A percentile compares a stretch with the other conserved stretches of the same genome.
Conservation (phyloP, 768 basidiomycete genomes). For the Saitozyma sp. region DNA sequence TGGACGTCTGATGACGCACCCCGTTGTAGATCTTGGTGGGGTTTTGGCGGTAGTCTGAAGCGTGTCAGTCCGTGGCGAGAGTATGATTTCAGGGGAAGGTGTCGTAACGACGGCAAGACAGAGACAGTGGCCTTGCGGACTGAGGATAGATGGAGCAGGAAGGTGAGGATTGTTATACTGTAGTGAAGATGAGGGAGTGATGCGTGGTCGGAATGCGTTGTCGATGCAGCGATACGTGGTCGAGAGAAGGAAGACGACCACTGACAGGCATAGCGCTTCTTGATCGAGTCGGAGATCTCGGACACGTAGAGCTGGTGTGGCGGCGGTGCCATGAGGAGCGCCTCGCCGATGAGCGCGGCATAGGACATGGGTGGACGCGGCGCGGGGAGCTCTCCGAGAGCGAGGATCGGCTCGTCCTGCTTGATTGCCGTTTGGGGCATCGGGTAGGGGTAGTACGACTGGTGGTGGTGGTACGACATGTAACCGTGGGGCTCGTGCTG, state of each 20-base stretch:
- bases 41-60: conserved; percentile 48
- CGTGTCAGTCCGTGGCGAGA: background rate
- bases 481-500: conserved; percentile 8
- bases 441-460: conserved; percentile 6
- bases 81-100: conserved; percentile 4
- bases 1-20: conserved; percentile 49
- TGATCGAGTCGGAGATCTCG: conserved; percentile 47
- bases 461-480: background rate
- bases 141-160: background rate
- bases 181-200: background rate
- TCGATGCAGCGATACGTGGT: background rate
- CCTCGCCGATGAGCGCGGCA: conserved; percentile 50
- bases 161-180: background rate
- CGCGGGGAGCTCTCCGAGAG: conserved; percentile 44
- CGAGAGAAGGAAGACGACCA: conserved; percentile 11
- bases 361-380: conserved; percentile 47
- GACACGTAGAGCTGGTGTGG: conserved; percentile 49
- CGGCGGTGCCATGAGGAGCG: conserved; percentile 39
- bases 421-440: background rate
- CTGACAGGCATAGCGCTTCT: conserved; percentile 47
- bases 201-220: background rate
- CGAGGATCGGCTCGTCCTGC: conserved; percentile 43
- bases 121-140: conserved; percentile 3
- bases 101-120: background rate
- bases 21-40: conserved; percentile 52